phyloP scores from a whole-genome alignment of 495 filamentous ascomycete species.

The Talaromyces stipitatus region DNA sequence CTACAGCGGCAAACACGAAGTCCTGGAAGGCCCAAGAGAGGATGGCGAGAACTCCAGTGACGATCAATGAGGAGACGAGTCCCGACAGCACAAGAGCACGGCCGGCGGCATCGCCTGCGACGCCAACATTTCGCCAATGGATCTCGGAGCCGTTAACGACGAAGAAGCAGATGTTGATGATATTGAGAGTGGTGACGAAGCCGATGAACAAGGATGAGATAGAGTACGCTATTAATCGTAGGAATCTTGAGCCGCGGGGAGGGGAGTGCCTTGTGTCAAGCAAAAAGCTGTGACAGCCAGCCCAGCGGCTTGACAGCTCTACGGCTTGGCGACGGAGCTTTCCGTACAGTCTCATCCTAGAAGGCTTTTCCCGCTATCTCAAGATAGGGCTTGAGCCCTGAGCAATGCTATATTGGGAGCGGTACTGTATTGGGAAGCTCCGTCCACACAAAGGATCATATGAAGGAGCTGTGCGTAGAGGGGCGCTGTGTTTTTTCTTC shows the following conservation, averaged over 20 bases:
- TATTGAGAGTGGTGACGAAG: constrained; percentile 1
- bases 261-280: constrained; percentile 1
- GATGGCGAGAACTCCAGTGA: constrained; percentile 18
- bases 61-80: constrained; percentile 29
- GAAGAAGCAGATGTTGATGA: constrained; percentile 29
- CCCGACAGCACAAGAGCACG: constrained; percentile 29
- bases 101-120: constrained; percentile 26
- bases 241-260: not conserved
- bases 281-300: no score
- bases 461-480: no score
- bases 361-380: no score
- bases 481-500: no score
- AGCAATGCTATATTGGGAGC: no score
- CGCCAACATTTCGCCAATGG: constrained; percentile 30
- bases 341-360: no score
- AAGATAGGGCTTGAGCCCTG: no score
- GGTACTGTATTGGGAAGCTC: no score
- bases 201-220: not conserved
- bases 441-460: no score
- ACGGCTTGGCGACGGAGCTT: no score
- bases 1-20: not conserved
- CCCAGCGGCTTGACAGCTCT: no score
- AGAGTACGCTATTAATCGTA: not conserved
- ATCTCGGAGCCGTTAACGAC: constrained; percentile 30
- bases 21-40: constrained; percentile 11